Evolutionary conservation across 352 stramenopile genomes (phyloP).

Genomic region (Aphanomyces cochlioides): DNA sequence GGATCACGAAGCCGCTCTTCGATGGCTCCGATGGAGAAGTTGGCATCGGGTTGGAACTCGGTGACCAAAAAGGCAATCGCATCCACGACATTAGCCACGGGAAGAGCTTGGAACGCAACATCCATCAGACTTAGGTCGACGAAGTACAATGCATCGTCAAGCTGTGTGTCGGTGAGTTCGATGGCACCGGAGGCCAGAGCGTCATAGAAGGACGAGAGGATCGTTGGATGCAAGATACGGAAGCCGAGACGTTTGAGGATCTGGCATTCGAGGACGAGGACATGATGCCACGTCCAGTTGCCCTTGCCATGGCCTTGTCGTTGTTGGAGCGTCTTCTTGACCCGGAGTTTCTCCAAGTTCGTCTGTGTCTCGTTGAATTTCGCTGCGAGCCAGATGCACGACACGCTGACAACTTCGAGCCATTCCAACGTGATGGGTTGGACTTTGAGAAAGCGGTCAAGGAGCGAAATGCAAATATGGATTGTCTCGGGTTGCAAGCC

Average conservation of each 20-base stretch:
- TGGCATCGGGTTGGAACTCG: conserved; percentile 12
- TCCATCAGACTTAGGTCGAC: conserved; percentile 16
- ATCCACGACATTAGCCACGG: conserved; percentile 1
- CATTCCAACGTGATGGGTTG: conserved; percentile 14
- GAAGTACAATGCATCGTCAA: conserved; percentile 12
- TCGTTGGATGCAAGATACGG: conserved; percentile 5
- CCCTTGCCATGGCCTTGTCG: conserved; percentile 8
- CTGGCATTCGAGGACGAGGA: conserved; percentile 18
- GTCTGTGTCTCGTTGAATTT: conserved; percentile 21
- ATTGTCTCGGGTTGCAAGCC: conserved; percentile 4
- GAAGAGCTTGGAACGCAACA: background rate
- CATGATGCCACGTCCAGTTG: conserved; percentile 13
- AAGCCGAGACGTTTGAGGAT: conserved; percentile 14
- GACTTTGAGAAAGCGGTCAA: conserved; percentile 20
- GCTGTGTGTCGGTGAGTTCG: background rate
- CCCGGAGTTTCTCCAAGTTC: background rate
- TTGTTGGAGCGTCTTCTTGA: conserved; percentile 15
- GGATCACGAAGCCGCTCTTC: conserved; percentile 7
- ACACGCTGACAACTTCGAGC: conserved; percentile 18
- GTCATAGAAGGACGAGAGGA: background rate
- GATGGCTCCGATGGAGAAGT: background rate
- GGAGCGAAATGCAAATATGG: conserved; percentile 7
- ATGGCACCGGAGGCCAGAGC: background rate
- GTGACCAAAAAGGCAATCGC: conserved; percentile 9
- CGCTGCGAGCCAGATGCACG: conserved; percentile 16